Evolutionary conservation across 1,284 basidiomycete species (phyloP), one percentile per base, ranked within the genome.

Genomic region (Sparassis latifolia): DNA sequence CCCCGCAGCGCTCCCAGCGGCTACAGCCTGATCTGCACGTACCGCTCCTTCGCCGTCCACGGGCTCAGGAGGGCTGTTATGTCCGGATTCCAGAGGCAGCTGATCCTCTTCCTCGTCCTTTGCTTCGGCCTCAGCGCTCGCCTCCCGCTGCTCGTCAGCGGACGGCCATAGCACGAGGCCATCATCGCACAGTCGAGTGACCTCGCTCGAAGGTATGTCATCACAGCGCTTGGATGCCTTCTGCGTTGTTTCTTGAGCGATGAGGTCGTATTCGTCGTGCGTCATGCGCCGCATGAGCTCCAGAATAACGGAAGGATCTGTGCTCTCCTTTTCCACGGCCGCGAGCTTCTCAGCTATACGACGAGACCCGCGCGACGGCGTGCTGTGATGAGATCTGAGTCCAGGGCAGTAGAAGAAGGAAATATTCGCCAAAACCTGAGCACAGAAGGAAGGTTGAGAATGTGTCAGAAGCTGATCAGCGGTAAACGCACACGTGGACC

Each of bases 401-500:
- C 61, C 57, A 47, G 56, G 47, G 48, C 58, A 62, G 40, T 64
- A 59, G 54, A 58, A 61, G 20, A 65, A 64, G 39, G 62, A 63
- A 44, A 69, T 64, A 55, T 64, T 66, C 50, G 65, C 61, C 10
- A 65, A 56, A 3, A 70, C 65, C 69, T 71, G 44, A 3, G 28
- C 20, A 20, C 20, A 20, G 20, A 20, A 20, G 20, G 20, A 20
- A 20, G 20, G 20, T 20, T 20, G 20, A 20, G 20, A 20, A 20
- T 20, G 20, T 20, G 20, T 20, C 20, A 20, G 20, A 20, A 20
- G 20, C 20, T 20, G 20, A 20, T 20, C 20, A 20, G 9, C 44
- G 3, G 30, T n/a, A 43, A 33, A 62, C 74, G 51, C 62, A 84
- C 84, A 78, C 75, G 78, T 56, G 74, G 74, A 6, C 73, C 76